Evolutionary conservation across 768 basidiomycete species (phyloP).

Genomic region (Russula sp.): DNA sequence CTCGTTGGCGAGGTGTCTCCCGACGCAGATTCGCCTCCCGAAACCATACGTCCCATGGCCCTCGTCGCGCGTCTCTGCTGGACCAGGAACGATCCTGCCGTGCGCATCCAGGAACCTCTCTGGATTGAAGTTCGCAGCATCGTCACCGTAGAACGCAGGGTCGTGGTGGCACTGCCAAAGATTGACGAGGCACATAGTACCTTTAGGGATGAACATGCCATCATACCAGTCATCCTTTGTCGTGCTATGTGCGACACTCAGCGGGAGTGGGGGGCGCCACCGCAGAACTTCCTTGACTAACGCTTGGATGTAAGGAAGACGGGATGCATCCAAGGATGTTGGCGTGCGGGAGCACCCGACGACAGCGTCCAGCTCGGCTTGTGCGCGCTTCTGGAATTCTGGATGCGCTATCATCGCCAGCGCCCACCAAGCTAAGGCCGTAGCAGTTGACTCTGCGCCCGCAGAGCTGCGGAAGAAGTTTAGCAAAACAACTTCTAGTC

Average conservation of each 20-base stretch:
- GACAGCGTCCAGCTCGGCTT: conserved; percentile 10
- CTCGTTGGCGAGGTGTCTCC: conserved; percentile 21
- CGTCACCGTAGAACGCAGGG: conserved; percentile 10
- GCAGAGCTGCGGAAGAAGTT: neutral
- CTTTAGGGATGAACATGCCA: conserved; percentile 31
- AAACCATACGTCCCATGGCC: conserved; percentile 13
- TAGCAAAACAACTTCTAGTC: no score
- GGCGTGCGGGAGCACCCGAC: conserved; percentile 10
- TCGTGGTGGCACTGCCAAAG: conserved; percentile 6
- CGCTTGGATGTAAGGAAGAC: conserved; percentile 8
- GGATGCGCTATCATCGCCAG: conserved; percentile 22
- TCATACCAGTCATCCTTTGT: conserved; percentile 26
- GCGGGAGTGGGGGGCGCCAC: conserved; percentile 1
- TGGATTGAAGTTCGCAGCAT: conserved; percentile 23
- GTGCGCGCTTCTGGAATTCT: conserved; percentile 9
- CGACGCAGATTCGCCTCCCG: conserved; percentile 16
- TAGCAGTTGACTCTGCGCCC: conserved; percentile 1
- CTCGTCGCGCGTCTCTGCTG: conserved; percentile 10
- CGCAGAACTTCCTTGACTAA: conserved; percentile 5
- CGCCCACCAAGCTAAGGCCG: conserved; percentile 12
- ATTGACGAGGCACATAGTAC: conserved; percentile 31
- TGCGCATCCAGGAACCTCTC: conserved; percentile 21
- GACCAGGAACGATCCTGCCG: neutral
- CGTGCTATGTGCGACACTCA: neutral
- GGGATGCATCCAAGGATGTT: neutral